A percentile compares a stretch with the other conserved stretches of the same genome.
These are phyloP conservation scores for Apium graveolens DNA, from an alignment of 129 eudicot genomes.

Conservation along the genomic window DNA sequence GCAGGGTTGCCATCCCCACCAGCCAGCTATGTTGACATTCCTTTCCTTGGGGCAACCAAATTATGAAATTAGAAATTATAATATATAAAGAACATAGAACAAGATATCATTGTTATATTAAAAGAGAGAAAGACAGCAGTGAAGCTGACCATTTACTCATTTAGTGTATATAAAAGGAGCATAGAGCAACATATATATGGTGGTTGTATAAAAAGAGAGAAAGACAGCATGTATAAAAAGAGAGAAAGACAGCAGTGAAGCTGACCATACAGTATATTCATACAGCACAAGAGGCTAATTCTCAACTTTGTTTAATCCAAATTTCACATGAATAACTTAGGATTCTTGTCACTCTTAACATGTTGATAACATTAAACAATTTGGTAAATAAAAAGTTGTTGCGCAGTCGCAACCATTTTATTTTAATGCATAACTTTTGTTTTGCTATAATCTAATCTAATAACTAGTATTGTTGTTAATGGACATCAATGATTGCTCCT, in stretches of 20 bases:
- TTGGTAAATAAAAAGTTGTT: not conserved
- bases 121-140: not conserved
- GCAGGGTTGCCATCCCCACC: slow-evolving; percentile 12
- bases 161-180: not conserved
- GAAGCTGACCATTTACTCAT: not conserved
- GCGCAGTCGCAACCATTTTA: not conserved
- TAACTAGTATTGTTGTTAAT: not conserved
- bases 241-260: slow-evolving; percentile 2
- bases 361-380: not conserved
- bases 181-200: not conserved
- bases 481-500: slow-evolving; percentile 10
- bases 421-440: slow-evolving; percentile 2
- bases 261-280: not conserved
- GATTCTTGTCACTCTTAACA: slow-evolving; percentile 10
- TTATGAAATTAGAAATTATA: not conserved
- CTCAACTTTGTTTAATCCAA: slow-evolving; percentile 4
- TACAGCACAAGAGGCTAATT: slow-evolving; percentile 2
- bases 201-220: slow-evolving; percentile 2
- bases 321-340: slow-evolving; percentile 11
- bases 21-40: slow-evolving; percentile 13
- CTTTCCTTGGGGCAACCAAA: not conserved
- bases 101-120: not conserved
- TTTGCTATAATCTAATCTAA: not conserved
- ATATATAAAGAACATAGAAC: not conserved
- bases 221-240: too few relatives aligned